Evolutionary conservation across 495 filamentous ascomycete species (phyloP).

Genomic region (Tuber calosporum): DNA sequence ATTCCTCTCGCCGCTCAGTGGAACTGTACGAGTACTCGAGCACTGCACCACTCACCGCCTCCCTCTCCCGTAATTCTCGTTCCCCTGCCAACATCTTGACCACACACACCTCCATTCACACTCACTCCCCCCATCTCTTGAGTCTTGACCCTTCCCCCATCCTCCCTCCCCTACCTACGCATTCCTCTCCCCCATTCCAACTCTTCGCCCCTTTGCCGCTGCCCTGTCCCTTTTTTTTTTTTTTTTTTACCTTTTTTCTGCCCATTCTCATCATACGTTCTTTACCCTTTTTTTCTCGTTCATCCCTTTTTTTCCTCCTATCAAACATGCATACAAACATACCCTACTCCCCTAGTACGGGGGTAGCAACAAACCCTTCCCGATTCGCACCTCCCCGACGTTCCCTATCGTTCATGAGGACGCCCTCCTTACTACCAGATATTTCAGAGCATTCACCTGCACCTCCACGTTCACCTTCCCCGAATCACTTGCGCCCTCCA

Average conservation of each 20-base stretch:
- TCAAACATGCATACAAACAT: neutral
- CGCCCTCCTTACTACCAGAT: conserved; percentile 35
- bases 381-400: conserved; percentile 32
- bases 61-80: neutral
- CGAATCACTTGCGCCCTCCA: conserved; percentile 9
- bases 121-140: neutral
- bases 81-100: neutral
- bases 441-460: conserved; percentile 38
- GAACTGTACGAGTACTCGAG: neutral
- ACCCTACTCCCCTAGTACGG: neutral
- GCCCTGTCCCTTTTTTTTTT: conserved; percentile 4
- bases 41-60: neutral
- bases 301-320: neutral
- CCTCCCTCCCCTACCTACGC: neutral
- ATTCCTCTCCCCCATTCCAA: neutral
- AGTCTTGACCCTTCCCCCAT: neutral
- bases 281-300: neutral
- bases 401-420: conserved; percentile 22
- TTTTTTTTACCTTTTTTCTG: conserved; percentile 2
- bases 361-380: conserved; percentile 8
- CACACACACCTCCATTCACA: neutral
- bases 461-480: conserved; percentile 30
- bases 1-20: neutral
- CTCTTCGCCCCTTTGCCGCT: neutral
- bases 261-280: neutral